phyloP scores from a whole-genome alignment of 176 grass and related monocot species.

The Bothriochloa decipiens region DNA sequence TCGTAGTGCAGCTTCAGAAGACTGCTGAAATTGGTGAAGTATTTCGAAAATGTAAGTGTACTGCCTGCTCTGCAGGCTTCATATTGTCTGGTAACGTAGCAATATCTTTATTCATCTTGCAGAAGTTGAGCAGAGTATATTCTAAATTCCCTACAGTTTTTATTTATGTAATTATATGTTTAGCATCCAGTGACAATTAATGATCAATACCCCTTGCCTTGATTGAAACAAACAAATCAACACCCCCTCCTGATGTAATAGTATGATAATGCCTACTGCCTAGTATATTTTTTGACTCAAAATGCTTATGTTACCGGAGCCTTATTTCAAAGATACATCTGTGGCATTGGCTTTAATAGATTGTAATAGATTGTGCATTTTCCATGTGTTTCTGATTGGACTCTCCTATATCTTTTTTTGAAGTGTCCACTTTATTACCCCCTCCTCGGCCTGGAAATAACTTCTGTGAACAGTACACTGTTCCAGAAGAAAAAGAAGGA shows the following conservation, averaged over 20 bases:
- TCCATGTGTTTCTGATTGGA: conserved; percentile 47
- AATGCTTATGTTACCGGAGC: conserved; percentile 8
- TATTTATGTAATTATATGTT: not conserved
- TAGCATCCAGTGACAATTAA: not conserved
- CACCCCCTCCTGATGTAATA: conserved; percentile 6
- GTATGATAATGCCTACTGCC: not conserved
- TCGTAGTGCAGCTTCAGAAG: conserved; percentile 77
- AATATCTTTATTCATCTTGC: conserved; percentile 3
- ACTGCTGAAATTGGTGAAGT: conserved; percentile 57
- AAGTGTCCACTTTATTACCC: conserved; percentile 85
- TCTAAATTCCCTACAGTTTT: conserved; percentile 4
- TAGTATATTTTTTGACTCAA: conserved; percentile 7
- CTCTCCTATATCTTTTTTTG: conserved; percentile 58
- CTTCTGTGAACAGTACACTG: conserved; percentile 58
- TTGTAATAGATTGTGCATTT: conserved; percentile 36
- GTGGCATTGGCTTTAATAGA: conserved; percentile 19
- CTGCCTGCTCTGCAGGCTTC: conserved; percentile 21
- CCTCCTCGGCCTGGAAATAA: conserved; percentile 65
- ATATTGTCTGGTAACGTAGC: not conserved
- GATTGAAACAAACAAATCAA: not conserved
- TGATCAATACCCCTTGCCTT: not conserved
- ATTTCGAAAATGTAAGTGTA: conserved; percentile 59
- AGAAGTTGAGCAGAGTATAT: not conserved
- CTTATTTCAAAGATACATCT: conserved; percentile 19
- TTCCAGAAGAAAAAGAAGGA: conserved; percentile 76